phyloP scores from a whole-genome alignment of 2,329 filamentous ascomycete species.

The Curvularia lunata region DNA sequence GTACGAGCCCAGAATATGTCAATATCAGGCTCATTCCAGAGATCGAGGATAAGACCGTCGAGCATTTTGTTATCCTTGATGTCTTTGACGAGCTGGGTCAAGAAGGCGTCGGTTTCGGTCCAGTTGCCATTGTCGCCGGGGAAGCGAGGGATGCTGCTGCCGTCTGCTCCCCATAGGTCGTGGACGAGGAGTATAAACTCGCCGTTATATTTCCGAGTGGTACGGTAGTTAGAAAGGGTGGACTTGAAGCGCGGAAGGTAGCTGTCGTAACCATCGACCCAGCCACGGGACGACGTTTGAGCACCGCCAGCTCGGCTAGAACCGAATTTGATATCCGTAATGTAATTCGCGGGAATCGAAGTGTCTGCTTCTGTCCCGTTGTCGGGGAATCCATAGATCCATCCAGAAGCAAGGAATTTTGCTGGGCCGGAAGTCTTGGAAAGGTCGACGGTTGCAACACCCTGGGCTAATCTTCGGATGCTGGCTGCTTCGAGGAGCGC shows the following conservation, averaged over 20 bases:
- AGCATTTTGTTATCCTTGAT: slow-evolving; percentile 49
- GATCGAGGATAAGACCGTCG: slow-evolving; percentile 54
- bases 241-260: slow-evolving; percentile 52
- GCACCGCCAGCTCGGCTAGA: slow-evolving; percentile 53
- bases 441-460: slow-evolving; percentile 19
- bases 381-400: slow-evolving; percentile 54
- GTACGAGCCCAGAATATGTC: slow-evolving; percentile 48
- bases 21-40: slow-evolving; percentile 62
- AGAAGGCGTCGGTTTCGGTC: slow-evolving; percentile 54
- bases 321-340: slow-evolving; percentile 48
- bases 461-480: not conserved
- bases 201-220: slow-evolving; percentile 52
- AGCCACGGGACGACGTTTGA: slow-evolving; percentile 50
- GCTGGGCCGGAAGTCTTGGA: slow-evolving; percentile 34
- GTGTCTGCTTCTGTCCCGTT: slow-evolving; percentile 40
- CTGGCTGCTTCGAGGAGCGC: not conserved
- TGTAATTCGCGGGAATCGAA: slow-evolving; percentile 48
- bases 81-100: slow-evolving; percentile 49
- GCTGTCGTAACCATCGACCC: slow-evolving; percentile 40
- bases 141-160: slow-evolving; percentile 50
- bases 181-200: slow-evolving; percentile 56
- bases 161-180: slow-evolving; percentile 58
- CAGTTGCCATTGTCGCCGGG: slow-evolving; percentile 61
- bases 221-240: slow-evolving; percentile 55
- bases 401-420: slow-evolving; percentile 50